Evolutionary conservation across 768 basidiomycete species (phyloP), one percentile per base, ranked within the genome.

Genomic region (Psilocybe subaeruginosa): DNA sequence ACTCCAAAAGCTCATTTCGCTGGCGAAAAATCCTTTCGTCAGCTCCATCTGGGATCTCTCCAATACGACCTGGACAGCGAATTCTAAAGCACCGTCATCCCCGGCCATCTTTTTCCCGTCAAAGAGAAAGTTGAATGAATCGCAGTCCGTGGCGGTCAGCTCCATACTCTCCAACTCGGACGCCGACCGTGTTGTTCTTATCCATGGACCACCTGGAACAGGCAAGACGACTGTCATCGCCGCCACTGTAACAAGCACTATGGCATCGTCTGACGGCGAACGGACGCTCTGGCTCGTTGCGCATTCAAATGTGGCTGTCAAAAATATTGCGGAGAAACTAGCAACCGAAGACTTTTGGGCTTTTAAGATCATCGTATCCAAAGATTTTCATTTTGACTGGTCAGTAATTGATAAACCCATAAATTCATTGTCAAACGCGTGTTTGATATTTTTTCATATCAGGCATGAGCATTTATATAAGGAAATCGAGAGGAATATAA

Each of bases 281-380:
- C 58, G 59, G 3, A 78, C 82, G 0, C 73, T 90, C 8, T 92
- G 88, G 85, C 78, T 92, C 8, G 74, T 92, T 68, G 91, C 93
- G 33, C 90, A 95, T 68, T 90, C 89, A 16, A 95, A 95, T 77
- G 85, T 94, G 51, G 93, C 91, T 50, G 93, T 94, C 27, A 93
- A 92, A 73, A 94, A 95, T 66, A 93, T 95, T 75, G 92, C 91
- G 54, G 89, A 91, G 68, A 92, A 92, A 75, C 75, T 95, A 14
- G 72, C 77, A n/a, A 72, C 79, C 6, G 76, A 82, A 68, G 79
- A 75, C 0, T 84, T 91, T 60, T 47, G 64, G 3, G 65, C 82
- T 8, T 95, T 86, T 82, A 86, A 77, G 62, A 77, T 95, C 2
- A 70, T 94, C 2, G 88, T 93, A 16, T 89, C 92, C 1, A 74